Base-by-base conservation (phyloP, 1,284 basidiomycete genomes). In the Exobasidium rhododendri region DNA sequence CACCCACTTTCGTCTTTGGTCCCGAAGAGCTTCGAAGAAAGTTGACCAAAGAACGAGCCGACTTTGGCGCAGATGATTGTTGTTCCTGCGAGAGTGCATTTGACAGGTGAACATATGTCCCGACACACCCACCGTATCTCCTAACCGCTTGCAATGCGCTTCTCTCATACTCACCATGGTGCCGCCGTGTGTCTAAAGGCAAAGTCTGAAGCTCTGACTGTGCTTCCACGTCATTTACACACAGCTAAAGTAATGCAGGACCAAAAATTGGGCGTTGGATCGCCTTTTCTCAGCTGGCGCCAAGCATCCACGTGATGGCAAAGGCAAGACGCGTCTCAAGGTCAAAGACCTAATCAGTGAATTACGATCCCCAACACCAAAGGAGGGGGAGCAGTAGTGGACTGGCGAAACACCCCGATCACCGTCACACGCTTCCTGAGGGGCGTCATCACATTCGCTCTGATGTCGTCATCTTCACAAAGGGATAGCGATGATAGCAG, bases 1-100 rank as follows among this genome's bases (percentile, higher is more conserved):
- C 88, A 43, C 94, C 94, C 3, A 90, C 87, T 67, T 91, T 86
- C 61, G 89, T 87, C 83, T 97, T 97, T 75, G 96, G 88, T 13
- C 91, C 91, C 24, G 17, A 20, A 13, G 92, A 85, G 50, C 73
- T 77, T 55, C 77, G 72, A 28, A 79, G 66, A 58, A 77, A 79
- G 60, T 75, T 69, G 63, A 75, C 73, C 3, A 79, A 62, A 52
- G 67, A 66, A 3, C 74, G 61, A 32, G 65, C 70, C 32, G 70
- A 65, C 0, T 67, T 63, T 2, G 75, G 70, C 10, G 77, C 77
- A 35, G 62, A 58, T 5, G 70, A 67, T 65, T 79, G 77, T 53
- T 74, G 70, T 56, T 78, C 75, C 75, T 75, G 35, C n/a, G n/a
- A n/a, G 17, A 40, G 35, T 7, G 35, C 35, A 40, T 44, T 44